Conservation (phyloP, 306 rosid genomes). For the Lathyrus tuberosus region DNA sequence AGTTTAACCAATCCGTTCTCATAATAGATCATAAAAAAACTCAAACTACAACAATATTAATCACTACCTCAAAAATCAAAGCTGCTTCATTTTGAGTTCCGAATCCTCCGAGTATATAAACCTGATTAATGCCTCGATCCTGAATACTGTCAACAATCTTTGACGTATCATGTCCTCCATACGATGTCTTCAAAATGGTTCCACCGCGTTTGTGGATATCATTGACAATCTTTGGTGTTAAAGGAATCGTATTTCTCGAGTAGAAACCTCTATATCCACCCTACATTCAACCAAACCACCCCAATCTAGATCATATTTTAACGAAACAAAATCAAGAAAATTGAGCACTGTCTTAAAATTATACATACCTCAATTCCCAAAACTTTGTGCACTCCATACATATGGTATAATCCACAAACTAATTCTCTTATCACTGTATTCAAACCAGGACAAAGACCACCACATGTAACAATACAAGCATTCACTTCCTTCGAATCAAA, state of each 20-base stretch:
- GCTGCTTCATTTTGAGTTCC: slow-evolving; percentile 92
- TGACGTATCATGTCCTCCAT: slow-evolving; percentile 89
- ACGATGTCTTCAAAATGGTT: slow-evolving; percentile 80
- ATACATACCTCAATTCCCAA: slow-evolving; percentile 65
- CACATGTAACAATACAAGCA: slow-evolving; percentile 92
- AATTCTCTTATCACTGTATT: slow-evolving; percentile 95
- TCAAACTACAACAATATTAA: slow-evolving; percentile 24
- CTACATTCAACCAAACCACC: slow-evolving; percentile 46
- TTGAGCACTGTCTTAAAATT: not conserved
- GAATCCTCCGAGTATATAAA: slow-evolving; percentile 91
- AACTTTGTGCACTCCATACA: slow-evolving; percentile 86
- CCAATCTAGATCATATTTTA: not conserved
- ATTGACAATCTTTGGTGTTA: slow-evolving; percentile 82
- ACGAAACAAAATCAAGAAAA: not conserved
- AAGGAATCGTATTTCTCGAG: slow-evolving; percentile 63
- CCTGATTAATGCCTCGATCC: slow-evolving; percentile 91
- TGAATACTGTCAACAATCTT: slow-evolving; percentile 93
- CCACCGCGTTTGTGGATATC: slow-evolving; percentile 99
- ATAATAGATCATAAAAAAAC: not conserved
- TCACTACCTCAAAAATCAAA: slow-evolving; percentile 83
- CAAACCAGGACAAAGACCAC: slow-evolving; percentile 98
- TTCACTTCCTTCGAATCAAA: slow-evolving; percentile 78
- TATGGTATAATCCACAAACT: slow-evolving; percentile 79
- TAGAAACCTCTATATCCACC: slow-evolving; percentile 94
- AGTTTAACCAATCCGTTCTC: not conserved